These are phyloP conservation scores for Nicotiana benthamiana DNA, from an alignment of 257 asterid genomes.

Conservation along the genomic window DNA sequence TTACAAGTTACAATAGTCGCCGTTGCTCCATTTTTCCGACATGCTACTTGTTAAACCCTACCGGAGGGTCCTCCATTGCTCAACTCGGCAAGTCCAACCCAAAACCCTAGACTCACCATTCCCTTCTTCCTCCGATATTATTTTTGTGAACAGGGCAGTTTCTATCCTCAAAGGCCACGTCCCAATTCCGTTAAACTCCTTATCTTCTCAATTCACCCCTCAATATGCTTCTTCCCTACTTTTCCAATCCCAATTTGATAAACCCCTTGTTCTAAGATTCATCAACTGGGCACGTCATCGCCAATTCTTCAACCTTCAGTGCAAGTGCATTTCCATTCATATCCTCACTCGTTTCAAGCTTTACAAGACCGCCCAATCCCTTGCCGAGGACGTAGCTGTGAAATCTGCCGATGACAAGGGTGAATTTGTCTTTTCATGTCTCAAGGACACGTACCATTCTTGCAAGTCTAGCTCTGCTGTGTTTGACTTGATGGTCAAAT, in stretches of 20 bases:
- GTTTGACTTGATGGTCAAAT: slow-evolving; percentile 64
- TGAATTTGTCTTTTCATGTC: slow-evolving; percentile 41
- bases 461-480: slow-evolving; percentile 79
- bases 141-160: slow-evolving; percentile 41
- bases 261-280: slow-evolving; percentile 40
- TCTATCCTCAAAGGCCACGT: slow-evolving; percentile 48
- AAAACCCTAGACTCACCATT: slow-evolving; percentile 13
- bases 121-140: slow-evolving; percentile 29
- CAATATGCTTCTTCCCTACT: slow-evolving; percentile 54
- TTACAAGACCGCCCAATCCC: slow-evolving; percentile 57
- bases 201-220: slow-evolving; percentile 56
- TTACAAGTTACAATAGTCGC: background rate
- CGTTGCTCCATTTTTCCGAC: slow-evolving; percentile 4
- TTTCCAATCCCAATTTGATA: slow-evolving; percentile 48
- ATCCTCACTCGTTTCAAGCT: slow-evolving; percentile 73
- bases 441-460: slow-evolving; percentile 50
- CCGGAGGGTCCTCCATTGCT: slow-evolving; percentile 30
- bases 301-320: slow-evolving; percentile 62
- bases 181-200: slow-evolving; percentile 41
- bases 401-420: slow-evolving; percentile 24
- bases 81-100: slow-evolving; percentile 11
- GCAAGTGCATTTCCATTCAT: slow-evolving; percentile 58
- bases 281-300: slow-evolving; percentile 51
- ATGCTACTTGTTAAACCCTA: slow-evolving; percentile 41
- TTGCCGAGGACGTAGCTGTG: slow-evolving; percentile 48